phyloP scores from a whole-genome alignment of 176 grass and related monocot species.

The Hsuehochloa calcarea region DNA sequence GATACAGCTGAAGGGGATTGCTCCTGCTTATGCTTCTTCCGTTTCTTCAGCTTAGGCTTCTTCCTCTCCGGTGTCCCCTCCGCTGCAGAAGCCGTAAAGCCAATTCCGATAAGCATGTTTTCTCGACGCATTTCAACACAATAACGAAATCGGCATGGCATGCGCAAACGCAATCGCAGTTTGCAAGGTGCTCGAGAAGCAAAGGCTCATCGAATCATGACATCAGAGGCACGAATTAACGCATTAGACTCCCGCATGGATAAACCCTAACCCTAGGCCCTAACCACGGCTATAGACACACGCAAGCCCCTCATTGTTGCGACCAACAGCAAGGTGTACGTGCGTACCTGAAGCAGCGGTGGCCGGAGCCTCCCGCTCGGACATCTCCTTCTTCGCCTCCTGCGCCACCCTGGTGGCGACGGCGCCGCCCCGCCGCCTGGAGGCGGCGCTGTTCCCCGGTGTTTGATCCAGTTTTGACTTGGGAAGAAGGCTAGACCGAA shows the following conservation, averaged over 20 bases:
- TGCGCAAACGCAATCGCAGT: background rate
- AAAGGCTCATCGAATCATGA: background rate
- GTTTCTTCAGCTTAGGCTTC: slow-evolving; percentile 14
- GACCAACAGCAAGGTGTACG: background rate
- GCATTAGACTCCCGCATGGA: background rate
- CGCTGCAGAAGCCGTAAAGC: background rate
- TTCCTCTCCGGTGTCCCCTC: background rate
- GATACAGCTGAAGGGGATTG: background rate
- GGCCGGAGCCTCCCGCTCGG: background rate
- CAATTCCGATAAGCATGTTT: background rate
- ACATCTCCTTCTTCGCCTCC: background rate
- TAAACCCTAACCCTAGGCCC: slow-evolving; percentile 6
- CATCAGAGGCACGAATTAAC: slow-evolving; percentile 17
- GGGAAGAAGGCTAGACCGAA: background rate
- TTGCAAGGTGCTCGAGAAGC: background rate
- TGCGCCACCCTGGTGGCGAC: background rate
- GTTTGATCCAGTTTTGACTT: background rate
- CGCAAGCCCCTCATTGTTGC: background rate
- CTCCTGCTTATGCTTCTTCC: slow-evolving; percentile 18
- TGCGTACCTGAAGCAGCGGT: slow-evolving; percentile 24
- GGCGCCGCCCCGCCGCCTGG: background rate
- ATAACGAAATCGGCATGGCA: background rate
- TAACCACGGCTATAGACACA: background rate
- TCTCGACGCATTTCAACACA: background rate
- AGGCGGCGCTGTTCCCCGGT: background rate